A percentile compares a stretch with the other conserved stretches of the same genome.
Evolutionary conservation across 768 basidiomycete genomes (phyloP).

Genomic region (Boletus sp.): DNA sequence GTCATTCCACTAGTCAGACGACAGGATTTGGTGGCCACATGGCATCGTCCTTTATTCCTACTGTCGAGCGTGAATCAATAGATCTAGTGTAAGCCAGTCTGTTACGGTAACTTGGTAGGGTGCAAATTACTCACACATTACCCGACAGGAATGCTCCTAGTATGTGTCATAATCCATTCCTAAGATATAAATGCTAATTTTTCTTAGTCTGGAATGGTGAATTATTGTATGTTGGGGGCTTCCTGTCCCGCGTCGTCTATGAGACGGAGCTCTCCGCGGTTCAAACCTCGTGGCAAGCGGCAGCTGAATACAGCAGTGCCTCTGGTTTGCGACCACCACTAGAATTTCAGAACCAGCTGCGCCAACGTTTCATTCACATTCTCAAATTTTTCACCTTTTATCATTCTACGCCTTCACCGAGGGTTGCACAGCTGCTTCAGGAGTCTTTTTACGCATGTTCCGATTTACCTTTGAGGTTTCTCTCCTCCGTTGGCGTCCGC

Average conservation of each 20-base stretch:
- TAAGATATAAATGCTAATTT: no score
- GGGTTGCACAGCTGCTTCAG: slow-evolving; percentile 70
- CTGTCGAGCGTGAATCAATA: slow-evolving; percentile 11
- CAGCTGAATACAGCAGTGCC: slow-evolving; percentile 21
- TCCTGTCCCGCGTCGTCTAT: slow-evolving; percentile 4
- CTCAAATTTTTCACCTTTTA: slow-evolving; percentile 89
- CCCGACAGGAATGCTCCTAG: neutral
- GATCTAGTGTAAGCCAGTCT: slow-evolving; percentile 7
- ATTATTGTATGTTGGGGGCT: slow-evolving; percentile 17
- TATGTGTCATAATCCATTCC: no score
- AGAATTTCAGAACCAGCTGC: slow-evolving; percentile 51
- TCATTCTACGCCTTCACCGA: slow-evolving; percentile 77
- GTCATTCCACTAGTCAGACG: slow-evolving; percentile 10
- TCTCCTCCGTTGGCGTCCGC: slow-evolving; percentile 6
- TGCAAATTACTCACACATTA: neutral
- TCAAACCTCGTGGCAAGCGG: slow-evolving; percentile 52
- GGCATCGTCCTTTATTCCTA: slow-evolving; percentile 8
- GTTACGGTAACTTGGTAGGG: no score
- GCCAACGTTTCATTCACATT: slow-evolving; percentile 67
- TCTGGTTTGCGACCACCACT: slow-evolving; percentile 21
- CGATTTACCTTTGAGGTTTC: neutral
- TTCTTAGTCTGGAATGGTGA: slow-evolving; percentile 83
- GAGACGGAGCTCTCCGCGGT: slow-evolving; percentile 8
- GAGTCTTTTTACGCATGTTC: slow-evolving; percentile 52
- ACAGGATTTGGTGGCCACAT: slow-evolving; percentile 13